A percentile compares a stretch with the other conserved stretches of the same genome.
These are phyloP conservation scores for Dioszegia aurantiaca DNA, from an alignment of 768 basidiomycete species.

Conservation along the genomic window DNA sequence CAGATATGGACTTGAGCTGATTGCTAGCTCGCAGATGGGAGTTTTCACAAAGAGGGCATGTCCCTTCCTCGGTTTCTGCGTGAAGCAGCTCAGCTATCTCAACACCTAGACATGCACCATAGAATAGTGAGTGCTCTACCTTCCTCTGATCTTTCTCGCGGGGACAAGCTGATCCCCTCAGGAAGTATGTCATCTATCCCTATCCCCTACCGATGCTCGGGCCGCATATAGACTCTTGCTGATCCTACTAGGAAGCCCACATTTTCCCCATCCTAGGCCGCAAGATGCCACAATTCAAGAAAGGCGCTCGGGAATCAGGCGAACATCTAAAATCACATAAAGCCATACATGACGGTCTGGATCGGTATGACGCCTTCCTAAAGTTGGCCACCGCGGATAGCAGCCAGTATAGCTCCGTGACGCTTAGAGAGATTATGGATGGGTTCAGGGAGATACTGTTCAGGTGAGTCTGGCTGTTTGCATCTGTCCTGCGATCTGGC, in stretches of 20 bases:
- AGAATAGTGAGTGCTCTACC: slow-evolving; percentile 27
- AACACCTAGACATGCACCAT: slow-evolving; percentile 49
- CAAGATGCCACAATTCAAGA: slow-evolving; percentile 53
- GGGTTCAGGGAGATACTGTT: slow-evolving; percentile 49
- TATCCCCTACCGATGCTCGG: too few species aligned
- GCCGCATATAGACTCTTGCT: too few species aligned
- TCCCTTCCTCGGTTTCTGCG: slow-evolving; percentile 37
- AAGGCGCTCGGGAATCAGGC: slow-evolving; percentile 47
- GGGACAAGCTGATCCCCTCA: slow-evolving; percentile 14
- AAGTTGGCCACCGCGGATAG: slow-evolving; percentile 30
- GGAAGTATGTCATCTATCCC: too few species aligned
- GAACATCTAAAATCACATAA: slow-evolving; percentile 52
- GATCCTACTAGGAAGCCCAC: slow-evolving; percentile 42
- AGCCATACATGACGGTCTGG: slow-evolving; percentile 50
- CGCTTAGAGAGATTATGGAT: slow-evolving; percentile 42
- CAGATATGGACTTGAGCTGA: not conserved
- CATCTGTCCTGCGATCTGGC: too few species aligned
- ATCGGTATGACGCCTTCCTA: slow-evolving; percentile 42
- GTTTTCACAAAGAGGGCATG: slow-evolving; percentile 44
- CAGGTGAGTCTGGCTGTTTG: slow-evolving; percentile 21
- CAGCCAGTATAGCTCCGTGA: slow-evolving; percentile 38
- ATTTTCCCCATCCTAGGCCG: slow-evolving; percentile 52
- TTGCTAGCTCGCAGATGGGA: slow-evolving; percentile 40
- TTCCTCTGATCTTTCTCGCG: not conserved
- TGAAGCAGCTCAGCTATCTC: slow-evolving; percentile 36